These are phyloP conservation scores for Xylaria telfairii DNA, from an alignment of 495 filamentous ascomycete species.

Conservation along the genomic window DNA sequence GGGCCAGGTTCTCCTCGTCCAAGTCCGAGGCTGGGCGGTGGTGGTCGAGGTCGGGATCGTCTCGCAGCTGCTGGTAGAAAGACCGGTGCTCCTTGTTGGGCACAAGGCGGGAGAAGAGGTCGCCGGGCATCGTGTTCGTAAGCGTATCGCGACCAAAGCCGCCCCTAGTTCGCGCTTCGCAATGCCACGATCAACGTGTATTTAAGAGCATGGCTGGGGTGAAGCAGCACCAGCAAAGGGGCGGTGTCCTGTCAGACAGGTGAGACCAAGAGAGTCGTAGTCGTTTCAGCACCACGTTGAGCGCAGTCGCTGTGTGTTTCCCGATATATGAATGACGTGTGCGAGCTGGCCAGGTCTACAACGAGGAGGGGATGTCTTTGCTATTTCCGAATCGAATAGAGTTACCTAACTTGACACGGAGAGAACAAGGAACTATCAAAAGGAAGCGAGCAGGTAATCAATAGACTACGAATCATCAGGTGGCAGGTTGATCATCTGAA, in stretches of 20 bases:
- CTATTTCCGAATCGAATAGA: background rate
- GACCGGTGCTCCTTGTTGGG: constrained; percentile 68
- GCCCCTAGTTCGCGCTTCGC: constrained; percentile 28
- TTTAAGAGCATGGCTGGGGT: constrained; percentile 23
- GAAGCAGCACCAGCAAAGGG: background rate
- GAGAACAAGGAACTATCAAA: background rate
- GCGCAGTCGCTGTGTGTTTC: constrained; percentile 1
- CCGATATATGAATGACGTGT: background rate
- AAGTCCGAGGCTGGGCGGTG: constrained; percentile 69
- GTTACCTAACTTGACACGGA: background rate
- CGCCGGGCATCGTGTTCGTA: constrained; percentile 67
- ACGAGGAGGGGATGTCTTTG: background rate
- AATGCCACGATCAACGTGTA: constrained; percentile 28
- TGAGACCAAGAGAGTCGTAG: background rate
- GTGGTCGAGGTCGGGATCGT: constrained; percentile 70
- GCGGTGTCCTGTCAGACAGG: background rate
- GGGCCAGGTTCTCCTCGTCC: constrained; percentile 71
- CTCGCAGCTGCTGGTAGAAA: constrained; percentile 72
- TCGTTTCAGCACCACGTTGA: background rate
- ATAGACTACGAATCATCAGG: background rate
- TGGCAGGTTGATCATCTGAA: background rate
- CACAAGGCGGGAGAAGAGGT: constrained; percentile 75
- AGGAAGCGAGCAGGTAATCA: background rate
- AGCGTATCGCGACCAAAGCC: constrained; percentile 25
- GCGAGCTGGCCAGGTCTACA: too few species aligned